Evolutionary conservation across 495 filamentous ascomycete species (phyloP).

Genomic region (Neurospora sp.): DNA sequence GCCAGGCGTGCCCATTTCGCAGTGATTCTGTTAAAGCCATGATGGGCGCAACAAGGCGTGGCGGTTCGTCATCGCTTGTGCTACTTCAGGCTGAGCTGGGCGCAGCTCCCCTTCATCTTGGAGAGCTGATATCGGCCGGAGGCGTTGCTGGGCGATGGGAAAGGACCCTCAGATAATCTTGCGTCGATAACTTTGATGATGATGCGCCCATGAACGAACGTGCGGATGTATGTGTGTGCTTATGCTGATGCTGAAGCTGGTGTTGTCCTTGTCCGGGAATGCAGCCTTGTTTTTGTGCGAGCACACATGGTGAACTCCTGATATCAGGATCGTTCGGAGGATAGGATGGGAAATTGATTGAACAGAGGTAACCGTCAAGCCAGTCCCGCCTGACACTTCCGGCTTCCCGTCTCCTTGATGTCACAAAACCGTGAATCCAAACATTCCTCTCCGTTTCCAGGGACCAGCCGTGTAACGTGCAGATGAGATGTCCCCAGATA

Average conservation of each 20-base stretch:
- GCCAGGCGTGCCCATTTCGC: background rate
- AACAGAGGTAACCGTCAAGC: background rate
- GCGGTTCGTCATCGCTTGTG: constrained; percentile 6
- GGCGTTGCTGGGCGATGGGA: background rate
- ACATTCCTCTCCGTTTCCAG: background rate
- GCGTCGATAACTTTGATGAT: background rate
- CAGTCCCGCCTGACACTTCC: background rate
- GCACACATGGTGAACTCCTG: background rate
- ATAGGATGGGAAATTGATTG: background rate
- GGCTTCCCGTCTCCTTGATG: background rate
- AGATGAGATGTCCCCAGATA: background rate
- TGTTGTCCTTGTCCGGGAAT: background rate
- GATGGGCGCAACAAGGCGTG: background rate
- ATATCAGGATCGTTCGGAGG: background rate
- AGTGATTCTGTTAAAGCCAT: background rate
- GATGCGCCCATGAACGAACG: background rate
- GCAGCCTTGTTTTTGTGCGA: background rate
- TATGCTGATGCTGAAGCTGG: background rate
- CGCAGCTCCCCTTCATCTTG: background rate
- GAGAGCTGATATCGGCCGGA: background rate
- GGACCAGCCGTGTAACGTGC: background rate
- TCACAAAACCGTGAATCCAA: background rate
- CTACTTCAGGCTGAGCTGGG: background rate
- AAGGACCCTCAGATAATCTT: background rate
- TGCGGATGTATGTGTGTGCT: background rate